Base-by-base conservation (phyloP, 805 yeast species). In the Hanseniaspora thailandica region DNA sequence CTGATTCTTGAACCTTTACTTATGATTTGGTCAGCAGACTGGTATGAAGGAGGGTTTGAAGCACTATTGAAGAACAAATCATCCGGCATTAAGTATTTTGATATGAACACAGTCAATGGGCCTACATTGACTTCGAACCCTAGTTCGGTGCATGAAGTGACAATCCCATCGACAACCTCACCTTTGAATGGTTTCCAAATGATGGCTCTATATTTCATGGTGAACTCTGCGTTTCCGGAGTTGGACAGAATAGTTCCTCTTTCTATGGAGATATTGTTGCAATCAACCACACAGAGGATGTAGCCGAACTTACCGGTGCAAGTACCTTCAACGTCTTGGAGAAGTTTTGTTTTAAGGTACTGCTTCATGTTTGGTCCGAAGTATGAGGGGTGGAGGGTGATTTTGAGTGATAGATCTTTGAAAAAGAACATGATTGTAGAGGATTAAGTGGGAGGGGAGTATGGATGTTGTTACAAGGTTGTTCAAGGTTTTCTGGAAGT, bases 141-240 rank as follows among this genome's bases (percentile, higher is more conserved):
- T 82, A 90, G 84, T 63, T 80, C 87, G 67, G 84, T 87, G 47
- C 95, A 97, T 31, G 86, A 85, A 13, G 96, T 85, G 15, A 93
- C 97, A 23, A 90, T 81, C 5, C 94, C 98, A 68, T 93, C 98
- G 25, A 93, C 97, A 7, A 93, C 98, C 69, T 93, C 98, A 34
- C 97, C 98, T 70, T 93, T 93, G 71, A 93, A 93, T 4, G 98
- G 98, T 63, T 90, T 85, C 94, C 96, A 93, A 33, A 93, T 97
- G 50, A 93, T 89, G 0, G 98, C 98, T 60, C 95, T 75, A 67
- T 93, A 93, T 68, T 87, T 86, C 52, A 93, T 97, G 61, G 87
- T 95, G 63, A 93, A 93, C 68, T 88, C 97, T 0, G 98, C 97
- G 62, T 88, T 82, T 2, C 98, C 98, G 55, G 82, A 81, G 23